Evolutionary conservation across 2,329 filamentous ascomycete genomes (phyloP), one percentile per base, ranked within the genome.

Genomic region (Cladophialophora exuberans): DNA sequence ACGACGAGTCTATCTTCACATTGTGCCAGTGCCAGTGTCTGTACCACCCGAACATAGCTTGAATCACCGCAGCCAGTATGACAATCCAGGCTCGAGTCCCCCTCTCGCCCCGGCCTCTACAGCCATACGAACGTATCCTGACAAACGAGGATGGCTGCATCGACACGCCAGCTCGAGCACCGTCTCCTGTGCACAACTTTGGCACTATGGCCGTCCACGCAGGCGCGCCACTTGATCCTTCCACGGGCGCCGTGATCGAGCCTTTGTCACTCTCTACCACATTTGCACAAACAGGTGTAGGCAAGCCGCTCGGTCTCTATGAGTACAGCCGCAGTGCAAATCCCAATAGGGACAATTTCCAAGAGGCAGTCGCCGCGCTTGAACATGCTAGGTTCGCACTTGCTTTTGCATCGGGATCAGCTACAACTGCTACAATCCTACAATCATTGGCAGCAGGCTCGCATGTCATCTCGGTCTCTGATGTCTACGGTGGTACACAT

Each of bases 401-500:
- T 51, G 93, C 94, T 61, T 99, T 97, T 77, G 88, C 89, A 39
- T 97, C 91, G 22, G 94, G 94, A 66, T 96, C 90, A 64, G 93
- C 94, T 38, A 91, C 94, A 51, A 99, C 94, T 0, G 93, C 94
- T 58, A 90, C 84, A 65, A 90, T 99, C 68, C 84, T 99, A 55
- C 94, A 97, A 77, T 94, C 89, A 64, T 83, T 99, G 54, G 91
- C 93, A 20, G 82, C 88, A 10, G 92, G 91, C 60, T 94, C 90
- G 43, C 94, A 99, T 76, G 90, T 99, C 67, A 87, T 99, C 66
- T 97, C 91, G 59, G 90, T 99, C 43, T 96, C 91, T 41, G 94
- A 99, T 72, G 92, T 99, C 66, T 99, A 99, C 73, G 94, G 94
- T 65, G 94, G 94, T 65, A 99, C 94, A 36, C 94, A 99, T 78